Evolutionary conservation across 2,329 filamentous ascomycete species (phyloP), one percentile per base, ranked within the genome.

Genomic region (Xylogone sp.): DNA sequence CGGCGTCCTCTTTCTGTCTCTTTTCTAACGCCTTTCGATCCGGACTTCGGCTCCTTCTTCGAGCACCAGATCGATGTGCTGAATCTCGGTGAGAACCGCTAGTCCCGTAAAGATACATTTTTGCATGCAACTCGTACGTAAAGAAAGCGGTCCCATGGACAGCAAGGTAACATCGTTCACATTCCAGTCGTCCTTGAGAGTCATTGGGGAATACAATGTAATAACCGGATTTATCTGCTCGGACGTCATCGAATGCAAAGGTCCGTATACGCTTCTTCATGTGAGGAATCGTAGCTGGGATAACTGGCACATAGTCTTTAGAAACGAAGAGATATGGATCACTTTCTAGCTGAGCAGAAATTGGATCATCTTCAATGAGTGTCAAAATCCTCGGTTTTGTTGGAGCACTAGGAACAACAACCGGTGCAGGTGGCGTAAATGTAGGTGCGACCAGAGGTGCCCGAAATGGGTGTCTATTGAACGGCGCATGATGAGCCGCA

Each of bases 81-180:
- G 52, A 53, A 43, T 54, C 46, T 12, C 29, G 46, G 20, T 54
- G 51, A 10, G 50, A 47, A 8, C 57, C 61, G 24, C 51, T 56
- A 10, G 55, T 65, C 6, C 65, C 65, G 34, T 57, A 62, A 13
- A 55, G 48, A 57, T 87, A 87, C 51, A 90, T 84, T 65, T 93
- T 87, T 90, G 99, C 96, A 43, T 84, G 82, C 88, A 99, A 93
- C 54, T 81, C 79, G 61, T 97, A 97, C 1, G 88, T 97, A 73
- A 99, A 99, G 56, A 99, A 82, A 5, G 88, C 81, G 43, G 87
- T 86, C 66, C 88, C 86, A 66, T 97, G 86, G 58, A 88, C 91
- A 48, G 85, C 81, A 49, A 82, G 78, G 68, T 83, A 92, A 66
- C 92, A 97, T 55, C 88, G 80, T 59, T 89, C 86, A 1, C 90